phyloP scores from a whole-genome alignment of 129 eudicot species.

The Helichrysum umbraculigerum region DNA sequence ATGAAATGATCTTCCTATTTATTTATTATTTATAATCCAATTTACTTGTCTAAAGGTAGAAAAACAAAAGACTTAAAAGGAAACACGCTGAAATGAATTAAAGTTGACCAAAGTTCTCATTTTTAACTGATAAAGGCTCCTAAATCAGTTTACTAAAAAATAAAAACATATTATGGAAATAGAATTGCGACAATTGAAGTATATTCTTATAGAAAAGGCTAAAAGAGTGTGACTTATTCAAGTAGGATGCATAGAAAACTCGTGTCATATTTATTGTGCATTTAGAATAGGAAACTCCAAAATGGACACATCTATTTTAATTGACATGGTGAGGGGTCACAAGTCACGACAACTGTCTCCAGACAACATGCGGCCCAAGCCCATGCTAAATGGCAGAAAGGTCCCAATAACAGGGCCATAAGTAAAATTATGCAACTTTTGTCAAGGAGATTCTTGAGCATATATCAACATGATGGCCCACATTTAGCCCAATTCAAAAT shows the following conservation, averaged over 20 bases:
- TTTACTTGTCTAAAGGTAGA: too few relatives aligned
- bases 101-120: too few relatives aligned
- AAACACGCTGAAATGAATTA: too few relatives aligned
- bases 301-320: neutral
- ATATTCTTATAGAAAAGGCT: too few relatives aligned
- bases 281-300: neutral
- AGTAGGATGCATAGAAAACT: neutral
- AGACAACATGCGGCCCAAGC: slow-evolving; percentile 1
- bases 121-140: too few relatives aligned
- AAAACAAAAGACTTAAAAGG: too few relatives aligned
- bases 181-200: neutral
- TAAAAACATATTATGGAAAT: too few relatives aligned
- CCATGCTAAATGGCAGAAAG: neutral
- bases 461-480: neutral
- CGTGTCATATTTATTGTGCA: neutral
- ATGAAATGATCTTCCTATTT: neutral
- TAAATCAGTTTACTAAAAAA: too few relatives aligned
- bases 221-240: too few relatives aligned
- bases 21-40: too few relatives aligned
- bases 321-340: neutral
- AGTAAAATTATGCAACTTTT: neutral
- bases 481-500: neutral
- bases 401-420: neutral
- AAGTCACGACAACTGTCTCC: neutral
- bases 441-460: neutral